Evolutionary conservation across 2,329 filamentous ascomycete species (phyloP), one percentile per base, ranked within the genome.

Genomic region (Colletotrichum sp.): DNA sequence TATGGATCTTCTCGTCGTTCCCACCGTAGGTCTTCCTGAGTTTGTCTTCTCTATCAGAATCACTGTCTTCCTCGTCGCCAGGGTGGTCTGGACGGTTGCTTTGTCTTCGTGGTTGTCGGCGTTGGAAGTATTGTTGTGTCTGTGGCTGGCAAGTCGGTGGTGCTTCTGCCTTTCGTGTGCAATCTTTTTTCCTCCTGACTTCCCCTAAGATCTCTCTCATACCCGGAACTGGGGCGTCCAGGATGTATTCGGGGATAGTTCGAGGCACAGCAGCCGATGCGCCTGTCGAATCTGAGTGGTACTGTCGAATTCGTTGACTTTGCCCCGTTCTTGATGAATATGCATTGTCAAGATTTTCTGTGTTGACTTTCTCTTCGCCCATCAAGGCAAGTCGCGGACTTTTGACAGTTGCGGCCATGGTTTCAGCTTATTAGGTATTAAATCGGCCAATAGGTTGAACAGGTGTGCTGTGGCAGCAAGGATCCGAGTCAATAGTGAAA

Each of bases 1-100:
- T 4, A 10, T 9, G 18, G 3, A 8, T 4, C 4, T 4, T 18
- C 4, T 1, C 36, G 7, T 1, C 7, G 4, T 38, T 14, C 7
- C 16, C 16, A 5, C 16, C 14, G 4, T 18, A 38, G 14, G 4
- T 38, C 36, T 18, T 38, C 18, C 10, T 43, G 6, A 9, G 18
- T 9, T 7, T 12, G 0, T 12, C 5, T 10, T 48, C 18, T 21
- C 38, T 10, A n/a, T 48, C 38, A 6, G 38, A 48, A 21, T n/a
- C 18, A 3, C 38, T 48, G 9, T 48, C 2, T 0, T 0, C 2
- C 0, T 43, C 18, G 1, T n/a, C 4, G 4, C 8, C 8, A n/a
- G 16, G 1, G 8, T 3, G 38, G 7, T 43, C 38, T n/a, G 2
- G 18, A n/a, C 18, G 16, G 36, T n/a, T 43, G 38, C 2, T 6